These are phyloP conservation scores for Macrocybe gigantea DNA, from an alignment of 768 basidiomycete genomes.

Conservation along the genomic window DNA sequence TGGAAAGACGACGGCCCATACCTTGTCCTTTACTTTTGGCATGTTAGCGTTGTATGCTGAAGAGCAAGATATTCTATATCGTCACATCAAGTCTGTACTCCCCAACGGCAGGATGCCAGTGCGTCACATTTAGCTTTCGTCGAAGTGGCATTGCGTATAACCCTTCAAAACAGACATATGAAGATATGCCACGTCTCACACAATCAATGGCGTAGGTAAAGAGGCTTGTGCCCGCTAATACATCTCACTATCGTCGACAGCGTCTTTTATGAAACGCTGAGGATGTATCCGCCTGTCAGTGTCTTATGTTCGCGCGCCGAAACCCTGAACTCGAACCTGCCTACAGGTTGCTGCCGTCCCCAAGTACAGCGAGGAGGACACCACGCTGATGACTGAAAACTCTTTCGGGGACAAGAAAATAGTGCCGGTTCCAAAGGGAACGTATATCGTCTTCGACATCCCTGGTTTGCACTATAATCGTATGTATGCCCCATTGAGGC, in stretches of 20 bases:
- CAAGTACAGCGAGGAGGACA: slow-evolving; percentile 42
- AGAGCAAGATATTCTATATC: slow-evolving; percentile 36
- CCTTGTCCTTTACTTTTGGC: slow-evolving; percentile 31
- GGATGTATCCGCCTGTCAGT: slow-evolving; percentile 40
- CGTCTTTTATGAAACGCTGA: slow-evolving; percentile 44
- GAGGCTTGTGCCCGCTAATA: neutral
- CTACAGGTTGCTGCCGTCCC: slow-evolving; percentile 33
- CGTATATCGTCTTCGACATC: slow-evolving; percentile 27
- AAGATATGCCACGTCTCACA: slow-evolving; percentile 32
- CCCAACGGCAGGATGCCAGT: slow-evolving; percentile 25
- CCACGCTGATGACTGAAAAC: slow-evolving; percentile 28
- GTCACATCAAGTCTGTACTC: slow-evolving; percentile 27
- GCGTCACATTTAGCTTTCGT: slow-evolving; percentile 1
- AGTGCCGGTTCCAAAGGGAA: slow-evolving; percentile 38
- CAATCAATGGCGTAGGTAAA: slow-evolving; percentile 30
- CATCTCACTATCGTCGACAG: slow-evolving; percentile 16
- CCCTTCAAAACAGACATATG: slow-evolving; percentile 24
- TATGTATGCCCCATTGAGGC: slow-evolving; percentile 17
- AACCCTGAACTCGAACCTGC: neutral
- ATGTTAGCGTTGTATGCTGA: slow-evolving; percentile 36
- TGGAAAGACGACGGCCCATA: slow-evolving; percentile 31
- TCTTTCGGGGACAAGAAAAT: slow-evolving; percentile 29
- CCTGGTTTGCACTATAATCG: slow-evolving; percentile 47
- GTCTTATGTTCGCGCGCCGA: neutral
- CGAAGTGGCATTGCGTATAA: neutral